phyloP scores from a whole-genome alignment of 768 basidiomycete species.

The Termitomyces bulborhizus region DNA sequence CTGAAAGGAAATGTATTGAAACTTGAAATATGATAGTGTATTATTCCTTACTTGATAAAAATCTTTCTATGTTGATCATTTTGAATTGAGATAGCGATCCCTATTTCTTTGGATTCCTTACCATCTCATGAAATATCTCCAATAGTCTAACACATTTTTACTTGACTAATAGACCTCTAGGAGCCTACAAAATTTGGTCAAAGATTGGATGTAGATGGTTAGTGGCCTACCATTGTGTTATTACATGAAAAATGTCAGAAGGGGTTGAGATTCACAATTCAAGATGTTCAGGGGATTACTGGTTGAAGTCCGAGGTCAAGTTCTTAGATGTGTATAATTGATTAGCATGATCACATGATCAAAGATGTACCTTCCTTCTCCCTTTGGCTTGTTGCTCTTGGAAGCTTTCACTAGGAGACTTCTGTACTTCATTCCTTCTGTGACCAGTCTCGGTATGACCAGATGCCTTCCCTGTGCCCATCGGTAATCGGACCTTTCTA shows the following conservation, averaged over 20 bases:
- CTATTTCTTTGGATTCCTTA: conserved; percentile 25
- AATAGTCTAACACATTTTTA: conserved; percentile 87
- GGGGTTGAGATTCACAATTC: background rate
- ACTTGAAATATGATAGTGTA: no score
- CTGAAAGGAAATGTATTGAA: no score
- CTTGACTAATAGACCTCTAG: conserved; percentile 80
- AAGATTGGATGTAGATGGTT: background rate
- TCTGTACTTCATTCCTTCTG: background rate
- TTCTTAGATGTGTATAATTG: background rate
- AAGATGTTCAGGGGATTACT: background rate
- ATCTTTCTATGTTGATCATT: conserved; percentile 52
- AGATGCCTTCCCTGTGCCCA: no score
- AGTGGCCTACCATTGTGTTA: conserved; percentile 4
- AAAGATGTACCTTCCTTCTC: background rate
- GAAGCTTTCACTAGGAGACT: no score
- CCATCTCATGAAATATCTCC: conserved; percentile 92
- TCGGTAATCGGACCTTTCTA: no score
- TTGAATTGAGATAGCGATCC: background rate
- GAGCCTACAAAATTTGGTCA: conserved; percentile 38
- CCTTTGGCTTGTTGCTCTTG: no score
- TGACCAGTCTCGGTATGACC: background rate
- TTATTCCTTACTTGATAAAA: conserved; percentile 61
- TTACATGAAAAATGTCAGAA: no score
- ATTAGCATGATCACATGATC: background rate
- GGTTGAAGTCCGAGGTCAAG: no score